Conservation (phyloP, 1,284 basidiomycete genomes). For the Cryptococcus deneoformans region DNA sequence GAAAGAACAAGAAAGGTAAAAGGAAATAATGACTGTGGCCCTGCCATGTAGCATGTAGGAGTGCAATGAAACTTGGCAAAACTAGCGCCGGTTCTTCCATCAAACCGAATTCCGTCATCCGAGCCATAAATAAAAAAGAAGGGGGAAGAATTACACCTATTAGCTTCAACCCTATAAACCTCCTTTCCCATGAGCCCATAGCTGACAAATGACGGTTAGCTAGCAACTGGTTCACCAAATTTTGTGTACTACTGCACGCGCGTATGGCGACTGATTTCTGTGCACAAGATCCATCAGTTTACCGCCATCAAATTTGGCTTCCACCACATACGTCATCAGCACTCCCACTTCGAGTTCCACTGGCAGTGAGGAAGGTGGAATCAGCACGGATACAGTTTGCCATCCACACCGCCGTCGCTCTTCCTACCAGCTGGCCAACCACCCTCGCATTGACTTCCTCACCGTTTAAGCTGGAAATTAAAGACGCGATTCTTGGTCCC, state of each 20-base stretch:
- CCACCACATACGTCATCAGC: too few relatives aligned
- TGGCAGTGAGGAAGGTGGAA: too few relatives aligned
- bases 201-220: neutral
- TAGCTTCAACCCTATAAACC: neutral
- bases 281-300: neutral
- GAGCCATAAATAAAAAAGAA: neutral
- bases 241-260: too few relatives aligned
- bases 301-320: neutral
- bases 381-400: too few relatives aligned
- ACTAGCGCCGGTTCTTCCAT: neutral
- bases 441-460: too few relatives aligned
- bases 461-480: too few relatives aligned
- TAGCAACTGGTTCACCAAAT: too few relatives aligned
- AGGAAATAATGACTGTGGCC: conserved; percentile 13
- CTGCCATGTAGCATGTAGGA: too few relatives aligned
- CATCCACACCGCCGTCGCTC: too few relatives aligned
- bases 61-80: neutral
- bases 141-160: neutral
- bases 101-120: neutral
- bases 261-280: neutral
- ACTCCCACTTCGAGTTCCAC: too few relatives aligned
- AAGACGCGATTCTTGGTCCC: too few relatives aligned
- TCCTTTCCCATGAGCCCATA: neutral
- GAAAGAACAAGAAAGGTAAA: conserved; percentile 29
- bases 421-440: too few relatives aligned